A percentile compares a stretch with the other conserved stretches of the same genome.
phyloP scores from a whole-genome alignment of 73 alveolate genomes.

The Tetrahymena elliotti region DNA sequence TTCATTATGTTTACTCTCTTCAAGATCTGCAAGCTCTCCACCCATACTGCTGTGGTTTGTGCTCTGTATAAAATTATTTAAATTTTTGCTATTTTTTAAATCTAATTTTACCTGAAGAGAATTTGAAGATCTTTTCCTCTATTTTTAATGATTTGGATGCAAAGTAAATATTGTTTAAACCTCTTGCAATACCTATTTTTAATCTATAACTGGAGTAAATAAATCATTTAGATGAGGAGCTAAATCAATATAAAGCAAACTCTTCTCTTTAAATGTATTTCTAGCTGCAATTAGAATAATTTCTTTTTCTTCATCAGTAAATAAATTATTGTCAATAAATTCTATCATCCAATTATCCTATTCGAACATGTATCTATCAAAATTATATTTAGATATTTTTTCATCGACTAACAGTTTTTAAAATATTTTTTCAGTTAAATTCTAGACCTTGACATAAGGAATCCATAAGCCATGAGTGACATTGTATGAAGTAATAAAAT shows the following conservation, averaged over 20 bases:
- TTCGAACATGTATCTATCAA: neutral
- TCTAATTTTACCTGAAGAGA: neutral
- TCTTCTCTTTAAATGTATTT: neutral
- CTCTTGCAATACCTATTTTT: neutral
- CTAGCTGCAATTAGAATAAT: neutral
- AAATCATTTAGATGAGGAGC: neutral
- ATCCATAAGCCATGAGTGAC: neutral
- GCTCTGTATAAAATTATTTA: neutral
- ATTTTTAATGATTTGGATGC: neutral
- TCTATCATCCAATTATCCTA: neutral
- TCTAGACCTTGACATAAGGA: neutral
- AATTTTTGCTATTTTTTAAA: neutral
- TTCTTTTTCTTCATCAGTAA: neutral
- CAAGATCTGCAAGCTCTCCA: neutral
- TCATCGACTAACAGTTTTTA: neutral
- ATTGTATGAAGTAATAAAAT: neutral
- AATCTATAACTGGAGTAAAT: neutral
- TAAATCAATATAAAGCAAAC: neutral
- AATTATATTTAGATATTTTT: neutral
- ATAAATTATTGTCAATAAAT: neutral
- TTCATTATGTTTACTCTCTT: neutral
- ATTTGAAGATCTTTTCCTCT: neutral
- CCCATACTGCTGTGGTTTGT: neutral
- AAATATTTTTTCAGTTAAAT: neutral
- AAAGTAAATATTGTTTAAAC: neutral